A percentile compares a stretch with the other conserved stretches of the same genome.
phyloP scores from a whole-genome alignment of 2,329 filamentous ascomycete genomes.

The Fusarium anthophilum region DNA sequence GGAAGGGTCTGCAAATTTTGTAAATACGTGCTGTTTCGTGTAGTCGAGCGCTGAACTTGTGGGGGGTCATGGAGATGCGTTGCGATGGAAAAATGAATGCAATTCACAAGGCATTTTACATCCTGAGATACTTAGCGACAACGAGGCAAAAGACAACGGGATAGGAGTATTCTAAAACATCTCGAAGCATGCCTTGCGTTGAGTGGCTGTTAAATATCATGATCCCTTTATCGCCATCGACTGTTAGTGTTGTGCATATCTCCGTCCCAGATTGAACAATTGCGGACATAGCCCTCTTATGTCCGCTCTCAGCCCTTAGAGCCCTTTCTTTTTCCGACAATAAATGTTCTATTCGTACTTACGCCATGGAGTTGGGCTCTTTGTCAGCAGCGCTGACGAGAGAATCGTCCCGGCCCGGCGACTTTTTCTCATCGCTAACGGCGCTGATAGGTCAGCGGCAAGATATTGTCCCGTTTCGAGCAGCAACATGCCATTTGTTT shows the following conservation, averaged over 20 bases:
- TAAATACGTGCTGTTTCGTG: neutral
- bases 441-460: neutral
- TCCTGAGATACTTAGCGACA: no score
- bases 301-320: neutral
- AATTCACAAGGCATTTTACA: no score
- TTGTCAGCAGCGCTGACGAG: neutral
- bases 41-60: rapidly evolving
- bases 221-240: rapidly evolving
- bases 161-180: neutral
- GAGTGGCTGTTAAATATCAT: neutral
- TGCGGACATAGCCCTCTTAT: neutral
- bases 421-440: neutral
- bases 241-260: neutral
- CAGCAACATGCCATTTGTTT: neutral
- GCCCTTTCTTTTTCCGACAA: neutral
- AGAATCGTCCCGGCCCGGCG: neutral
- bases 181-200: rapidly evolving
- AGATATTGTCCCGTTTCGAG: neutral
- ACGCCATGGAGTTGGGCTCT: neutral
- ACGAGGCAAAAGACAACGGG: no score
- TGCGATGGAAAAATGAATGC: rapidly evolving
- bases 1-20: rapidly evolving
- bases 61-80: rapidly evolving
- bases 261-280: rapidly evolving
- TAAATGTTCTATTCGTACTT: neutral